Percentiles rank a stretch among this genome's conserved stretches.
Evolutionary conservation across 1,139 yeast species (phyloP).

Genomic region (Geotrichum europaeum): DNA sequence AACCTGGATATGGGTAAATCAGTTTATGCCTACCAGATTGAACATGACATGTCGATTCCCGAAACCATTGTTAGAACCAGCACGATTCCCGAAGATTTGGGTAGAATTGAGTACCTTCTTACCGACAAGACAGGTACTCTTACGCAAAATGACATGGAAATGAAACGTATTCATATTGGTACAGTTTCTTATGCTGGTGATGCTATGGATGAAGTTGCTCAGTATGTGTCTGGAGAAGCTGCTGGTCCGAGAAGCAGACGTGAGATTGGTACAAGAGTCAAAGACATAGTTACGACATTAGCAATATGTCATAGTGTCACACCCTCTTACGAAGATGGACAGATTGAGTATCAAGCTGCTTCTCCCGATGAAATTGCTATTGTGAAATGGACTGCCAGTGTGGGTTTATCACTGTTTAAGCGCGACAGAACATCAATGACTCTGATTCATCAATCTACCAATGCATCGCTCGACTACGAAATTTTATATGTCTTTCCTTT

Average conservation of each 20-base stretch:
- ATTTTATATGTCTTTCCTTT: slow-evolving; percentile 86
- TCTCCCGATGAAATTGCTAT: slow-evolving; percentile 98
- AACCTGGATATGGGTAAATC: slow-evolving; percentile 93
- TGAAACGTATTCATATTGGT: slow-evolving; percentile 89
- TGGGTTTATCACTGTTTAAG: slow-evolving; percentile 71
- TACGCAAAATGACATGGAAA: slow-evolving; percentile 97
- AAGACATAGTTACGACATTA: slow-evolving; percentile 73
- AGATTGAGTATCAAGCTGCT: slow-evolving; percentile 85
- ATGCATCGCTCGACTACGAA: slow-evolving; percentile 51
- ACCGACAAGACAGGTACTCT: slow-evolving; percentile 97
- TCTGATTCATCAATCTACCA: slow-evolving; percentile 55
- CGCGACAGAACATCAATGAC: slow-evolving; percentile 78
- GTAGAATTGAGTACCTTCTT: slow-evolving; percentile 85
- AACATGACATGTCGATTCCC: slow-evolving; percentile 73
- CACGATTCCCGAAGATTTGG: slow-evolving; percentile 96
- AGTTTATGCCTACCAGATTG: slow-evolving; percentile 92
- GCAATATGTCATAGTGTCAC: slow-evolving; percentile 97
- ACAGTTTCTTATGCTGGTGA: slow-evolving; percentile 89
- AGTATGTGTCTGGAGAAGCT: slow-evolving; percentile 47
- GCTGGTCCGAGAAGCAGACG: slow-evolving; percentile 42
- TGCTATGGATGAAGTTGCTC: slow-evolving; percentile 81
- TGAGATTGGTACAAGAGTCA: slow-evolving; percentile 68
- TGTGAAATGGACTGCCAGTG: slow-evolving; percentile 81
- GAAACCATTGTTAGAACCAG: slow-evolving; percentile 93
- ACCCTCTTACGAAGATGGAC: slow-evolving; percentile 64